Conservation (phyloP, 257 asterid species). For the Solanum sitiens region DNA sequence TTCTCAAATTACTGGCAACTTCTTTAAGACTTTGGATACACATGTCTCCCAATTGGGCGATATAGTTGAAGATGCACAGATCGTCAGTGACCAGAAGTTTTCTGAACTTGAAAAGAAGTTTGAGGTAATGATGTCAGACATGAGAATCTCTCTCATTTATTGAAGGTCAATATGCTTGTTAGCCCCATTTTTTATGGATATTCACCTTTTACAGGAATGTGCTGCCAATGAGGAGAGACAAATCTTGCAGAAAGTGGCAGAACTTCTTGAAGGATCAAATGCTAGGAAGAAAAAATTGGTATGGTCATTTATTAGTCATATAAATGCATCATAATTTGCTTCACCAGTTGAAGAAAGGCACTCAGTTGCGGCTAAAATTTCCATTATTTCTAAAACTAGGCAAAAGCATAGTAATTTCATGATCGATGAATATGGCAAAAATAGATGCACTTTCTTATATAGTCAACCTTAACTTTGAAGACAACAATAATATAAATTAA, state of each 20-base stretch:
- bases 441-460: background rate
- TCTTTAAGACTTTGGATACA: conserved; percentile 59
- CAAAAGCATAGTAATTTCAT: background rate
- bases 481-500: background rate
- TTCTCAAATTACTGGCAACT: conserved; percentile 51
- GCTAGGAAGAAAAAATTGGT: conserved; percentile 90
- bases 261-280: conserved; percentile 82
- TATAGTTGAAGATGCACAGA: conserved; percentile 77
- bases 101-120: conserved; percentile 82
- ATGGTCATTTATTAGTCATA: background rate
- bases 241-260: conserved; percentile 86
- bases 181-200: background rate
- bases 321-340: background rate
- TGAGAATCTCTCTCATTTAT: conserved; percentile 1
- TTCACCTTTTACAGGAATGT: conserved; percentile 47
- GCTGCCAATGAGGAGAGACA: conserved; percentile 88
- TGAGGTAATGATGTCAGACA: conserved; percentile 47
- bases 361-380: background rate
- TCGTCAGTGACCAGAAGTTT: conserved; percentile 51
- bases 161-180: background rate
- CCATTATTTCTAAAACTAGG: background rate
- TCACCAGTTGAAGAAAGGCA: background rate
- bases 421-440: background rate
- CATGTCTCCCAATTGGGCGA: conserved; percentile 72
- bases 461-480: background rate